These are phyloP conservation scores for Hypoxylon sp. DNA, from an alignment of 2,329 filamentous ascomycete species.

Conservation along the genomic window DNA sequence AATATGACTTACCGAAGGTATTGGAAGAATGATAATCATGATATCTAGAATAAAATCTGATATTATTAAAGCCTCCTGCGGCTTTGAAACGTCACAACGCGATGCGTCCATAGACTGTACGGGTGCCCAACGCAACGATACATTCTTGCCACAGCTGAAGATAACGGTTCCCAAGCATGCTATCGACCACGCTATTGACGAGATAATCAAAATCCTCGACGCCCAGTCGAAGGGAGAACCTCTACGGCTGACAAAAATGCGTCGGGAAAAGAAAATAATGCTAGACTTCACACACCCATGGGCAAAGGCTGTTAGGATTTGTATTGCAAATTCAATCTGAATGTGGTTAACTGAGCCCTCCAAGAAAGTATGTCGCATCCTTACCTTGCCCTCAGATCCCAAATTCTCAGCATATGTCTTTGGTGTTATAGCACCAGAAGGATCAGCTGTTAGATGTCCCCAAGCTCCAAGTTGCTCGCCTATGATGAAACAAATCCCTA, in stretches of 20 bases:
- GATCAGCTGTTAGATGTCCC: neutral
- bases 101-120: neutral
- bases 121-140: neutral
- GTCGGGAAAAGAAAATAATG: conserved; percentile 8
- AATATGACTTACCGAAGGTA: conserved; percentile 5
- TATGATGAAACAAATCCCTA: conserved; percentile 2
- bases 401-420: neutral
- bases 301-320: neutral
- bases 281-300: conserved; percentile 3
- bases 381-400: conserved; percentile 2
- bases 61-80: neutral
- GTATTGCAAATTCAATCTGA: conserved; percentile 4
- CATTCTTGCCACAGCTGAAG: neutral
- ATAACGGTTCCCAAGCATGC: neutral
- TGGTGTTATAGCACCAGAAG: neutral
- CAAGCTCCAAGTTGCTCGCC: neutral
- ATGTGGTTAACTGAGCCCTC: neutral
- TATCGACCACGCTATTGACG: neutral
- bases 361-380: too few relatives aligned
- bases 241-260: conserved; percentile 1
- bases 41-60: conserved; percentile 3
- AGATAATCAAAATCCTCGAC: neutral
- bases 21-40: neutral
- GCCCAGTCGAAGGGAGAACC: neutral
- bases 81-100: neutral